A percentile compares a stretch with the other conserved stretches of the same genome.
phyloP scores from a whole-genome alignment of 2,329 filamentous ascomycete species.

The Orbilia brochopaga region DNA sequence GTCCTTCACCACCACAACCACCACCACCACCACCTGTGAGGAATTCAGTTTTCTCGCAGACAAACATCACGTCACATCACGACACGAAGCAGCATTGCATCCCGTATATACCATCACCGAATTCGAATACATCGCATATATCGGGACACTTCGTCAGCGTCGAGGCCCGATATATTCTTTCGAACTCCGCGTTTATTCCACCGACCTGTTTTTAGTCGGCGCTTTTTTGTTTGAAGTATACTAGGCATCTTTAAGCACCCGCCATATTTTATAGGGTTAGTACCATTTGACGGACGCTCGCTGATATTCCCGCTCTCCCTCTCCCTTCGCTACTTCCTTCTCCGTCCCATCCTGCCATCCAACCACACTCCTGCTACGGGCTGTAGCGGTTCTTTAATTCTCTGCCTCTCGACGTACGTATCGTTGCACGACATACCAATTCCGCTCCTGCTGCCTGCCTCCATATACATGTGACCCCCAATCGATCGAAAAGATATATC shows the following conservation, averaged over 20 bases:
- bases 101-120: background rate
- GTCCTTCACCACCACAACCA: too few relatives aligned
- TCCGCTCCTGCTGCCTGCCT: constrained; percentile 14
- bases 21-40: constrained; percentile 37
- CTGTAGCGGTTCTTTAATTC: constrained; percentile 19
- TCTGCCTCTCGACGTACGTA: constrained; percentile 40
- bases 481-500: constrained; percentile 9
- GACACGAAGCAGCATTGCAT: constrained; percentile 5
- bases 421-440: constrained; percentile 43
- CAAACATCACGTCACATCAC: background rate
- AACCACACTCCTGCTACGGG: constrained; percentile 12
- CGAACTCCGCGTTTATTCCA: constrained; percentile 16
- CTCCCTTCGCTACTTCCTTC: background rate
- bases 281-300: constrained; percentile 4
- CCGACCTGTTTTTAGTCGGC: constrained; percentile 40
- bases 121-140: constrained; percentile 9
- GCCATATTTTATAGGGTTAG: constrained; percentile 49
- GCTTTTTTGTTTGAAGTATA: constrained; percentile 19
- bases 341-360: background rate
- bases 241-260: constrained; percentile 27
- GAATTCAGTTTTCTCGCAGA: constrained; percentile 51
- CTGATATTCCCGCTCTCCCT: constrained; percentile 12
- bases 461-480: constrained; percentile 38
- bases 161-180: constrained; percentile 43
- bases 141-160: constrained; percentile 42